These are phyloP conservation scores for Ilex paraguariensis DNA, from an alignment of 305 asterid genomes.

Conservation along the genomic window DNA sequence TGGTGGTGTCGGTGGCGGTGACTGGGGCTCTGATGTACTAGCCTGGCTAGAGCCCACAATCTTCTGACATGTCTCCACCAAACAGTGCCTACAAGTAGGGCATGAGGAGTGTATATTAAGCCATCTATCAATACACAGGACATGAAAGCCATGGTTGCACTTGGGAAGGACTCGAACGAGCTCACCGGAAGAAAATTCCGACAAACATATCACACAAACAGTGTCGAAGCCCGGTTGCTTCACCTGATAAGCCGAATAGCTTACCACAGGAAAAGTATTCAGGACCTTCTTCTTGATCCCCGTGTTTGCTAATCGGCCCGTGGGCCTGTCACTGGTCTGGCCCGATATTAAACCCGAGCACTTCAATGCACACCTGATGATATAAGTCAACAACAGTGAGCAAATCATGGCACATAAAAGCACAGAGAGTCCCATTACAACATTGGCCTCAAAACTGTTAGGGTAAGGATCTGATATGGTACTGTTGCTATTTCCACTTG, in stretches of 20 bases:
- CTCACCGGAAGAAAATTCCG: background rate
- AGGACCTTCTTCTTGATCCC: conserved; percentile 11
- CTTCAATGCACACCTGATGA: conserved; percentile 8
- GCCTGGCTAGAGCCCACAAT: background rate
- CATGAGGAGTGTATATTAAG: conserved; percentile 15
- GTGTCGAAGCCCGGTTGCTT: background rate
- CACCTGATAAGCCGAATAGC: background rate
- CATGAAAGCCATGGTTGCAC: conserved; percentile 14
- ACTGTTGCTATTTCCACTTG: conserved; percentile 1
- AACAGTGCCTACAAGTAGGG: conserved; percentile 16
- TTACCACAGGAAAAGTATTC: background rate
- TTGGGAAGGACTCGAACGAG: conserved; percentile 7
- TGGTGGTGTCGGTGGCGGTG: background rate
- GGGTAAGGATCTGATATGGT: background rate
- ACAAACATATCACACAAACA: conserved; percentile 9
- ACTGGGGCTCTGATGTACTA: background rate
- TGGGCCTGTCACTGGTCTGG: background rate
- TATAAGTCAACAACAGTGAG: conserved; percentile 9
- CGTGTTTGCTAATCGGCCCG: background rate
- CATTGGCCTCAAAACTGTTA: conserved; percentile 4
- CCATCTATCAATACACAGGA: conserved; percentile 9
- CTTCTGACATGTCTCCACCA: conserved; percentile 9
- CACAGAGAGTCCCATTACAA: conserved; percentile 10
- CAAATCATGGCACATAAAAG: conserved; percentile 17
- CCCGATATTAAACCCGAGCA: background rate